phyloP scores from a whole-genome alignment of 192 early-diverging fungal genomes.

The Rhizophagus sp. region DNA sequence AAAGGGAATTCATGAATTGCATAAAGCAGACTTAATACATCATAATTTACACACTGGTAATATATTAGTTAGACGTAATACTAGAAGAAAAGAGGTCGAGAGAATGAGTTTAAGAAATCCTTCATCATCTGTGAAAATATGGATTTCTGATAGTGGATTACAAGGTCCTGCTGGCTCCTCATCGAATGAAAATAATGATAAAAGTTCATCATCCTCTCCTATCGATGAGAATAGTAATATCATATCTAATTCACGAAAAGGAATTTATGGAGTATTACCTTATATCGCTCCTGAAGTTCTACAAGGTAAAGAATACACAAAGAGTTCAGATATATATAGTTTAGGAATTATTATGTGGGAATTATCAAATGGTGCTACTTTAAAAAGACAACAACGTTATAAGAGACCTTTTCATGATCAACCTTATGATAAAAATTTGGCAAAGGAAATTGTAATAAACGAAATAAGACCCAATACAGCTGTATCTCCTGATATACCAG shows the following conservation, averaged over 20 bases:
- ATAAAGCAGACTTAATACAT: background rate
- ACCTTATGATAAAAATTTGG: background rate
- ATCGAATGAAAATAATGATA: no score
- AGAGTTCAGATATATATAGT: constrained; percentile 8
- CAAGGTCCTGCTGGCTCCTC: background rate
- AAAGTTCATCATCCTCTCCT: background rate
- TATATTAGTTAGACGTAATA: background rate
- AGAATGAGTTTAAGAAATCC: background rate
- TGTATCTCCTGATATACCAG: background rate
- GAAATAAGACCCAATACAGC: background rate
- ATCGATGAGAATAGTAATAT: background rate
- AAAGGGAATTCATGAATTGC: background rate
- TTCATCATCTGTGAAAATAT: background rate
- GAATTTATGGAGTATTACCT: background rate
- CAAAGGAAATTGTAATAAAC: background rate
- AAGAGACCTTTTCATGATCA: background rate
- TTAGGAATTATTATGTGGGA: constrained; percentile 5
- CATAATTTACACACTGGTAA: background rate
- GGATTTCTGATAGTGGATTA: constrained; percentile 1
- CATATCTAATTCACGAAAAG: background rate
- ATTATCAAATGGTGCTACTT: background rate
- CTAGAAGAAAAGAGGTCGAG: background rate
- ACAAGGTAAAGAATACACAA: background rate
- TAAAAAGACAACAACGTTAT: background rate
- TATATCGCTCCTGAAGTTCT: constrained; percentile 14